Base-by-base conservation (phyloP, 352 stramenopile genomes). In the Labyrinthula sp. region DNA sequence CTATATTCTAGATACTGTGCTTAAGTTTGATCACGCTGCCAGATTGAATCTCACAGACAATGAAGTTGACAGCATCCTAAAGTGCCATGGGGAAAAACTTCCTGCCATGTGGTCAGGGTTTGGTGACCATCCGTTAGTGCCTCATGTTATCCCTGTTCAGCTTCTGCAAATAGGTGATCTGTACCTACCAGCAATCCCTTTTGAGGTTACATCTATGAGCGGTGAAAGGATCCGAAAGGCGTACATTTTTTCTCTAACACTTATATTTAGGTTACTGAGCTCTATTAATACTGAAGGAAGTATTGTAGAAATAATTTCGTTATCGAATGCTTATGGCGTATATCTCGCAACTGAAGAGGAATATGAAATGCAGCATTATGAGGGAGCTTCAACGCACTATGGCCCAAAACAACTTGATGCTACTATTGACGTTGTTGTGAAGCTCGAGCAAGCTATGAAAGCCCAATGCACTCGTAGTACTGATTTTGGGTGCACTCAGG, bases 371-470 rank as follows among this genome's bases (percentile, higher is more conserved):
- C 73, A 84, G 49, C 67, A 72, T 2, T 84, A 84, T 47, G 73
- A 84, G 68, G 73, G 73, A n/a, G 72, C 73, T 8, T 84, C 71
- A 14, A 84, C 72, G 21, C 71, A 82, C 48, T 84, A 82, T 30
- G 73, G 73, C 3, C 72, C 72, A 0, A 82, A 82, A 34, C 72
- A 84, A 46, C 60, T 84, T 10, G 60, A 61, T 20, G 73, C 71
- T 8, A 76, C 71, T 5, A 66, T 70, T 22, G 70, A 83, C 46
- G 66, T 80, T 47, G 78, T 83, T 48, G 67, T 78, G 20, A 59
- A 66, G 3, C 60, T 83, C 7, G 59, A 66, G 1, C 39, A 57
- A 8, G 45, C 15, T 26, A 36, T 15, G 0, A 15, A 20, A 5
- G 15, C 10, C 6, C 2, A n/a, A 12, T 21, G 23, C 14, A 1